A percentile compares a stretch with the other conserved stretches of the same genome.
These are phyloP conservation scores for Austroboletus eburneus DNA, from an alignment of 768 basidiomycete genomes.

Conservation along the genomic window DNA sequence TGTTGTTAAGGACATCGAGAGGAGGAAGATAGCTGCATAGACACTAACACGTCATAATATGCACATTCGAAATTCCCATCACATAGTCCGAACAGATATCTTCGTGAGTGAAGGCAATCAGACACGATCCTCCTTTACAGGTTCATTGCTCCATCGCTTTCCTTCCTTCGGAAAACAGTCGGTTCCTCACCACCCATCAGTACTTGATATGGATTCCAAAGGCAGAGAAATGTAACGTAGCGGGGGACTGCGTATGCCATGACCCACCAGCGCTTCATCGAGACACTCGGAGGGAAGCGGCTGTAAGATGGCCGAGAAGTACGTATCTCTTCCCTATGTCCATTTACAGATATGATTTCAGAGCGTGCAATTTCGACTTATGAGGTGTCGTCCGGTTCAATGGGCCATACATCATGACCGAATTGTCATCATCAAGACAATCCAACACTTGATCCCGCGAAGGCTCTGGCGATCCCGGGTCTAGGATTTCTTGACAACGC, in stretches of 20 bases:
- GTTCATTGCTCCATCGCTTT: constrained; percentile 7
- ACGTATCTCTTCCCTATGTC: constrained; percentile 35
- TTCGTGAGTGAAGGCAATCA: constrained; percentile 77
- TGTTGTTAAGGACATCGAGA: constrained; percentile 57
- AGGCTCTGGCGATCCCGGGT: constrained; percentile 13
- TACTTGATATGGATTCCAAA: constrained; percentile 20
- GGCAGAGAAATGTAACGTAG: constrained; percentile 19
- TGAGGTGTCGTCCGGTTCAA: constrained; percentile 58
- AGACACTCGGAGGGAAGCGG: constrained; percentile 28
- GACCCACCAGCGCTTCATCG: constrained; percentile 22
- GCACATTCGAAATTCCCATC: constrained; percentile 80
- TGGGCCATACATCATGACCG: constrained; percentile 75
- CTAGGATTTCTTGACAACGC: constrained; percentile 31
- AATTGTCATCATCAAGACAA: constrained; percentile 46
- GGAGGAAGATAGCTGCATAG: constrained; percentile 66
- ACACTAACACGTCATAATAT: constrained; percentile 20
- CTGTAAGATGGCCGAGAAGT: constrained; percentile 22
- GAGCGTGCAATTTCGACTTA: constrained; percentile 67
- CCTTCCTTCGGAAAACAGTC: constrained; percentile 7
- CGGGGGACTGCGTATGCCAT: constrained; percentile 18
- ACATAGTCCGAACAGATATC: constrained; percentile 68
- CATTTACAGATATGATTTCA: constrained; percentile 49
- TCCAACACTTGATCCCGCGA: constrained; percentile 30
- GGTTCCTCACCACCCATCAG: constrained; percentile 17
- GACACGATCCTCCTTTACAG: constrained; percentile 34